Conservation (phyloP, 2,329 filamentous ascomycete species). For the Chlorencoelia australis region DNA sequence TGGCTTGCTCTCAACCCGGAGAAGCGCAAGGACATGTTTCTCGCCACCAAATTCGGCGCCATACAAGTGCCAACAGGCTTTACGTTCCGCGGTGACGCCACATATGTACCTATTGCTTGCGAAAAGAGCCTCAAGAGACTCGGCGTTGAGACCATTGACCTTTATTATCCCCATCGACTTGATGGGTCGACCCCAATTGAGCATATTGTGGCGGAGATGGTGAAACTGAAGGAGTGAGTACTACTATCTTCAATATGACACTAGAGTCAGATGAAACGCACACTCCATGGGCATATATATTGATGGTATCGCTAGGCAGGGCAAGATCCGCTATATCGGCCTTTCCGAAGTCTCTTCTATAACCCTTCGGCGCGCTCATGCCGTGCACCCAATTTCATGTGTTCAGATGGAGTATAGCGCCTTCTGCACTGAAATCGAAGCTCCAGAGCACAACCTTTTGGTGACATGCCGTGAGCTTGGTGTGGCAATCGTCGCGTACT, state of each 20-base stretch:
- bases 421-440: conserved; percentile 49
- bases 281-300: too few relatives aligned
- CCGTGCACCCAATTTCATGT: conserved; percentile 39
- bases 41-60: conserved; percentile 33
- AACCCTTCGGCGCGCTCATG: conserved; percentile 40
- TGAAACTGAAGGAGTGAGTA: conserved; percentile 28
- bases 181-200: conserved; percentile 33
- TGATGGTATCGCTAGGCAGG: conserved; percentile 36
- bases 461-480: conserved; percentile 48
- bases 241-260: neutral
- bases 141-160: conserved; percentile 27
- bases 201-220: conserved; percentile 33
- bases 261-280: too few relatives aligned
- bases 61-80: too few relatives aligned
- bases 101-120: conserved; percentile 32
- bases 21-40: conserved; percentile 36
- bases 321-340: conserved; percentile 48
- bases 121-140: conserved; percentile 30
- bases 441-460: conserved; percentile 36
- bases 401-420: conserved; percentile 46
- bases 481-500: conserved; percentile 45
- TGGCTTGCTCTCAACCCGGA: conserved; percentile 35
- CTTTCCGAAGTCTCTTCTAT: conserved; percentile 40
- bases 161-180: conserved; percentile 32
- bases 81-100: conserved; percentile 15